Conservation (phyloP, 345 rosid species). For the Arabidopsis thaliana region TAIR10.1 NC_003074.8:3852501-3853000, state of each 20-base stretch:
- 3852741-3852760: slow-evolving; percentile 61
- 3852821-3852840: slow-evolving; percentile 98
- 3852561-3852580: slow-evolving; percentile 65
- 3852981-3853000: no score
- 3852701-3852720: slow-evolving; percentile 86
- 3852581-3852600: slow-evolving; percentile 66
- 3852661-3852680: slow-evolving; percentile 73
- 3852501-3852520: neutral
- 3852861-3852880: neutral
- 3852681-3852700: slow-evolving; percentile 83
- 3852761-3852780: slow-evolving; percentile 88
- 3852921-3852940: no score
- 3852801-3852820: slow-evolving; percentile 69
- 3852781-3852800: slow-evolving; percentile 58
- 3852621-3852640: slow-evolving; percentile 74
- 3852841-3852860: slow-evolving; percentile 52
- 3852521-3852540: slow-evolving; percentile 81
- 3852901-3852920: no score
- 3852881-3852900: no score
- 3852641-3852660: slow-evolving; percentile 71
- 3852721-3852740: slow-evolving; percentile 96
- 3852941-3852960: no score
- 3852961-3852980: no score
- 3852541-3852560: slow-evolving; percentile 82
- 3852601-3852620: slow-evolving; percentile 85